Percentiles rank a stretch among this genome's conserved stretches.
Conservation (phyloP, 345 rosid species). For the Laguncularia racemosa region DNA sequence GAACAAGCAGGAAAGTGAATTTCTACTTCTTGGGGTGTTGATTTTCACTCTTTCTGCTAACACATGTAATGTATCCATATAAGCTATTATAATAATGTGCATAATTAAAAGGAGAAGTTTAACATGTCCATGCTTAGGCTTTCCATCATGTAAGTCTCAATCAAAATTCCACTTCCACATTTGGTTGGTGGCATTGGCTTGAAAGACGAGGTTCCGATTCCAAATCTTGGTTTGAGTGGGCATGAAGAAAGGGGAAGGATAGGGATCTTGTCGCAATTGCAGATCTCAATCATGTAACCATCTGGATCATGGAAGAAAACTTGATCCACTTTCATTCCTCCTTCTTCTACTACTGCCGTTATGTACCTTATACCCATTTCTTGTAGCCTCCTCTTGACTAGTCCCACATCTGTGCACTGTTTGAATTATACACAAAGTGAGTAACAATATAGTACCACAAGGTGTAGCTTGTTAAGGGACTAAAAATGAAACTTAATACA, state of each 20-base stretch:
- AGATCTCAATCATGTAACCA: conserved; percentile 37
- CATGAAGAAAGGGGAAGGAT: conserved; percentile 22
- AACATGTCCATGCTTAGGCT: conserved; percentile 20
- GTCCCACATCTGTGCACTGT: conserved; percentile 31
- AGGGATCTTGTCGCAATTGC: conserved; percentile 35
- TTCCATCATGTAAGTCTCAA: conserved; percentile 22
- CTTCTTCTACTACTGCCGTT: conserved; percentile 30
- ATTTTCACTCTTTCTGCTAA: background rate
- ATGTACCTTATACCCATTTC: conserved; percentile 23
- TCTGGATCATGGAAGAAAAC: conserved; percentile 42
- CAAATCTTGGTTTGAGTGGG: background rate
- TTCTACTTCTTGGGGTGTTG: background rate
- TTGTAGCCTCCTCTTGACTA: conserved; percentile 27
- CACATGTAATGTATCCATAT: too few species aligned
- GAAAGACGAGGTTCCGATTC: background rate
- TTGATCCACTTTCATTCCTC: conserved; percentile 28
- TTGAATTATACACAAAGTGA: background rate
- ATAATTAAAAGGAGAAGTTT: conserved; percentile 12
- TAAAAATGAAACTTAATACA: too few species aligned
- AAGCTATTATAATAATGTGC: too few species aligned
- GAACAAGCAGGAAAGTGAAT: background rate
- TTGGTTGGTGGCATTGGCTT: background rate
- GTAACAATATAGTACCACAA: too few species aligned
- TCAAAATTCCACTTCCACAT: conserved; percentile 9
- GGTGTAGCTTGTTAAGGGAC: too few species aligned